Conservation (phyloP, 1,284 basidiomycete genomes). For the Ustilago nuda region DNA sequence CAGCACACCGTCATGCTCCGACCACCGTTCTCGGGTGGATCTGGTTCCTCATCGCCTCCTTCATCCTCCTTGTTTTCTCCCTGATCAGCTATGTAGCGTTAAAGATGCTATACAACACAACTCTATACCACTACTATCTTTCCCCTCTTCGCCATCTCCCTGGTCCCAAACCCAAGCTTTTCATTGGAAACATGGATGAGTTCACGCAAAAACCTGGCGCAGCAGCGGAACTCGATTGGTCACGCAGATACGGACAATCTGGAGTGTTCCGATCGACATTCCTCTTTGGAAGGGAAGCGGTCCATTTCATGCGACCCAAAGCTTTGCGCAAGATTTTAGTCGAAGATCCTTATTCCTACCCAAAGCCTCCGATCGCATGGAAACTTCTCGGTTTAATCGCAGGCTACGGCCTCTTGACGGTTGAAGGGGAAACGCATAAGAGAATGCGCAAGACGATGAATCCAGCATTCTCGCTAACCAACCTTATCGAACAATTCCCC, state of each 20-base stretch:
- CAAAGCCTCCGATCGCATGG: conserved; percentile 45
- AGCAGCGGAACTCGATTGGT: conserved; percentile 37
- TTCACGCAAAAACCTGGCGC: conserved; percentile 37
- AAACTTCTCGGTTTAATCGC: conserved; percentile 50
- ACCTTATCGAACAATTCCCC: conserved; percentile 56
- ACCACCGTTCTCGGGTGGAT: conserved; percentile 17
- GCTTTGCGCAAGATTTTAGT: conserved; percentile 52
- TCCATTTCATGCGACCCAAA: conserved; percentile 42
- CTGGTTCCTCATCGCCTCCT: conserved; percentile 3
- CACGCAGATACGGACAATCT: conserved; percentile 29
- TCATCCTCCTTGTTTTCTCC: not conserved
- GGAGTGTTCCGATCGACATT: conserved; percentile 42
- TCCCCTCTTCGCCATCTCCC: conserved; percentile 47
- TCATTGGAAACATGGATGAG: conserved; percentile 48
- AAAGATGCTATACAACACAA: conserved; percentile 39
- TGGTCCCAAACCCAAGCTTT: conserved; percentile 38
- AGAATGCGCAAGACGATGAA: conserved; percentile 62
- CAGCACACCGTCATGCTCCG: conserved; percentile 18
- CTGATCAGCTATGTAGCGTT: conserved; percentile 14
- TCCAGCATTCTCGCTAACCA: conserved; percentile 55
- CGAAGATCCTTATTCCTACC: conserved; percentile 49
- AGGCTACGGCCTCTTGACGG: conserved; percentile 55
- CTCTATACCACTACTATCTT: conserved; percentile 41
- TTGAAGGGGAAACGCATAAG: conserved; percentile 55
- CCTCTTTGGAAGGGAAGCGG: conserved; percentile 43